Percentiles rank a stretch among this genome's conserved stretches.
phyloP scores from a whole-genome alignment of 2,329 filamentous ascomycete genomes.

The Phaeomoniella chlamydospora region DNA sequence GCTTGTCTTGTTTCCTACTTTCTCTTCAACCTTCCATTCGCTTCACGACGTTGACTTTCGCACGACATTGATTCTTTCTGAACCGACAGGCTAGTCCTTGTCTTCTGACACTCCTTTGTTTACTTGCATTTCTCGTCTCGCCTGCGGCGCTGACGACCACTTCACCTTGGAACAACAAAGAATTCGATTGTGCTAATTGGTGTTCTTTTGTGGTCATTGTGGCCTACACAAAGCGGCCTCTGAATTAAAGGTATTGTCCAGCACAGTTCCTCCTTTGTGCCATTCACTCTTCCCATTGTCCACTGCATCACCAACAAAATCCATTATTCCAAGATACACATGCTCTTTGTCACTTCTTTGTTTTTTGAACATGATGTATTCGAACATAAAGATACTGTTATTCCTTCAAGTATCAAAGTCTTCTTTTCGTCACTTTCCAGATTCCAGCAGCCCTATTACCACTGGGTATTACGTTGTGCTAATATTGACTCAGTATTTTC shows the following conservation, averaged over 20 bases:
- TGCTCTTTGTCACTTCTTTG: not conserved
- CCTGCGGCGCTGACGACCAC: not conserved
- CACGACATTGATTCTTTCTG: not conserved
- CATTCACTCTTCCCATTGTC: not conserved
- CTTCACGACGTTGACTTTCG: not conserved
- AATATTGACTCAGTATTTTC: not conserved
- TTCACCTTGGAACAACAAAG: not conserved
- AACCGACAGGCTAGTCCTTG: not conserved
- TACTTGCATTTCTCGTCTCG: not conserved
- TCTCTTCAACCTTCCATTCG: not conserved
- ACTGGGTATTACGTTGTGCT: not conserved
- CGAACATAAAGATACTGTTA: too few species aligned
- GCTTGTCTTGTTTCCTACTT: not conserved
- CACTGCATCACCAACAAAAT: not conserved
- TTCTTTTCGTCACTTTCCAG: too few species aligned
- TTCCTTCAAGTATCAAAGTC: too few species aligned
- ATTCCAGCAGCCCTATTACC: not conserved
- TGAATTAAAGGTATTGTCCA: not conserved
- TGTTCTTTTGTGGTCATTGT: not conserved
- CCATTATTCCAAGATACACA: not conserved
- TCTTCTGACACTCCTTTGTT: not conserved
- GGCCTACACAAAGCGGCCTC: not conserved
- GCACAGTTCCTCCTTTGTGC: not conserved
- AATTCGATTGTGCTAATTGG: not conserved
- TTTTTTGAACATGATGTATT: too few species aligned